Percentiles rank a stretch among this genome's conserved stretches.
These are phyloP conservation scores for Phycomyces nitens DNA, from an alignment of 192 early-diverging fungal species.

Conservation along the genomic window DNA sequence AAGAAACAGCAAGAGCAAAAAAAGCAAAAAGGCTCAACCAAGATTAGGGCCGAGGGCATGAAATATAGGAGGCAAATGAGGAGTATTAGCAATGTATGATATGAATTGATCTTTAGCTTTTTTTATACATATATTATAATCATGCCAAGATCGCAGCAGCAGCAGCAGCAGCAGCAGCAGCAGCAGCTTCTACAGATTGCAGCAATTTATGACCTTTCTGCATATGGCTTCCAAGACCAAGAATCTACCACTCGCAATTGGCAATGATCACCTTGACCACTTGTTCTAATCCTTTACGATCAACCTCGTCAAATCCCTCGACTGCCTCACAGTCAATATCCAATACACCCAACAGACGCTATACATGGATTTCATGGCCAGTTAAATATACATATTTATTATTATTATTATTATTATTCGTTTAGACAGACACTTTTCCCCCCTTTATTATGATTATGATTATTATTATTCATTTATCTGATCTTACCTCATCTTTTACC, in stretches of 20 bases:
- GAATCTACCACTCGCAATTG: slow-evolving; percentile 18
- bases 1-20: neutral
- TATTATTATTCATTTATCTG: slow-evolving; percentile 8
- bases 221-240: too few relatives aligned
- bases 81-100: too few relatives aligned
- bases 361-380: neutral
- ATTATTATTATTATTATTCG: neutral
- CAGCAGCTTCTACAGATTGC: too few relatives aligned
- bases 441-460: neutral
- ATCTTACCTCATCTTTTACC: slow-evolving; percentile 43
- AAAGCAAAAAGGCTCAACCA: neutral
- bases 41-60: too few relatives aligned
- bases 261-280: slow-evolving; percentile 56
- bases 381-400: slow-evolving; percentile 2
- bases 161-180: too few relatives aligned
- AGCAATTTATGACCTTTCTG: too few relatives aligned
- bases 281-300: slow-evolving; percentile 61
- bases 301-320: slow-evolving; percentile 66
- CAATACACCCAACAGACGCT: slow-evolving; percentile 62
- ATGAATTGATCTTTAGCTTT: too few relatives aligned
- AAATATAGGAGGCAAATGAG: too few relatives aligned
- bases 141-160: too few relatives aligned
- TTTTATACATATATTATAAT: too few relatives aligned
- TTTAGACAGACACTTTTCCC: too few relatives aligned
- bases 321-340: slow-evolving; percentile 65